phyloP scores from a whole-genome alignment of 495 filamentous ascomycete genomes.

The Aspergillus ostianus region DNA sequence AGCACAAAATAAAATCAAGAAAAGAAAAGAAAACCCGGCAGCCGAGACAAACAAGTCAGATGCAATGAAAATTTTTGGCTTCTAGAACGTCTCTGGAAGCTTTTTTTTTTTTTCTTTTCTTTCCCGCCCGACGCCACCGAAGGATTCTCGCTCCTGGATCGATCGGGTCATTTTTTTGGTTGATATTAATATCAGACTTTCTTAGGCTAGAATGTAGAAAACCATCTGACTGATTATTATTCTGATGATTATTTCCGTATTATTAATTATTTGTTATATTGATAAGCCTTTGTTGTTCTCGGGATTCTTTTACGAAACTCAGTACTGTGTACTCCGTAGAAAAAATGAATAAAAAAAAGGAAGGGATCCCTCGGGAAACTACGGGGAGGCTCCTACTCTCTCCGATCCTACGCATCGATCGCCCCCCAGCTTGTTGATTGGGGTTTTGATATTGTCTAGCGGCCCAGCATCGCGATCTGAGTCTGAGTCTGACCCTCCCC shows the following conservation, averaged over 20 bases:
- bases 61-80: conserved; percentile 8
- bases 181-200: no score
- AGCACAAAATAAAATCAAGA: not conserved
- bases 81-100: conserved; percentile 20
- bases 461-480: not conserved
- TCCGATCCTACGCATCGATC: not conserved
- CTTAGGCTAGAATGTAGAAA: no score
- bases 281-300: not conserved
- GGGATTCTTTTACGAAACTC: not conserved
- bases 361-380: not conserved
- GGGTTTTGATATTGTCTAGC: not conserved
- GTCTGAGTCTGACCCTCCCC: not conserved
- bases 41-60: conserved; percentile 5
- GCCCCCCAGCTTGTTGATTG: not conserved
- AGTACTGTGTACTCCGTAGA: not conserved
- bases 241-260: not conserved
- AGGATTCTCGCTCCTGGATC: not conserved
- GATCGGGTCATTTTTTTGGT: not conserved
- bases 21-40: not conserved
- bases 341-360: not conserved
- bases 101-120: not conserved
- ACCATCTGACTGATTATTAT: not conserved
- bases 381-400: not conserved
- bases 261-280: conserved; percentile 2
- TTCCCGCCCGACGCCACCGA: conserved; percentile 2